phyloP scores from a whole-genome alignment of 2,329 filamentous ascomycete species.

The Leptosphaerulina australis region DNA sequence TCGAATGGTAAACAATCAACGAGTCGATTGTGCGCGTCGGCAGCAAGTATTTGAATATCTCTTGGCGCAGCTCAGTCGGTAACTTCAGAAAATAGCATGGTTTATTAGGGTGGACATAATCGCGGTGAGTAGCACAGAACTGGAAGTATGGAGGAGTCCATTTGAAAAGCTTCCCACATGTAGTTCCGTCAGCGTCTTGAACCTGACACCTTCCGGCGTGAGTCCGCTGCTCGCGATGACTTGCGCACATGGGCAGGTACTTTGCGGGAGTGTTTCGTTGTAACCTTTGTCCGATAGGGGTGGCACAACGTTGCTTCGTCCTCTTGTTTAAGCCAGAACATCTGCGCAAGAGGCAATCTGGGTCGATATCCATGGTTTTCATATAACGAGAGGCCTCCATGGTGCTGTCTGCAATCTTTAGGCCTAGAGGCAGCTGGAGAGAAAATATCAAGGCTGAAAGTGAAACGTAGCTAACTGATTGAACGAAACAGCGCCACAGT shows the following conservation, averaged over 20 bases:
- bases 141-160: conserved; percentile 41
- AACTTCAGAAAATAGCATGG: conserved; percentile 43
- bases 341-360: no score
- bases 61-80: conserved; percentile 40
- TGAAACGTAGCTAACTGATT: conserved; percentile 30
- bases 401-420: no score
- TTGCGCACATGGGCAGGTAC: no score
- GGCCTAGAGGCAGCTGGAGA: no score
- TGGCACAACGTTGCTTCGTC: no score
- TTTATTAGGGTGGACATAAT: conserved; percentile 26
- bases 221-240: conserved; percentile 37
- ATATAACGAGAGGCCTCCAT: no score
- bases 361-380: no score
- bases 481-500: neutral
- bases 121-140: conserved; percentile 36
- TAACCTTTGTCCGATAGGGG: no score
- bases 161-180: conserved; percentile 34
- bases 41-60: conserved; percentile 42
- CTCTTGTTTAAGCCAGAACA: no score
- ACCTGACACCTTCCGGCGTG: conserved; percentile 39
- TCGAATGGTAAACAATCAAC: neutral
- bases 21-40: conserved; percentile 36
- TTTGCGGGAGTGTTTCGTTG: no score
- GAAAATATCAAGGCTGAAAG: conserved; percentile 35
- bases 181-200: conserved; percentile 23